phyloP scores from a whole-genome alignment of 2,329 filamentous ascomycete genomes.

The Exserohilum rostratum region DNA sequence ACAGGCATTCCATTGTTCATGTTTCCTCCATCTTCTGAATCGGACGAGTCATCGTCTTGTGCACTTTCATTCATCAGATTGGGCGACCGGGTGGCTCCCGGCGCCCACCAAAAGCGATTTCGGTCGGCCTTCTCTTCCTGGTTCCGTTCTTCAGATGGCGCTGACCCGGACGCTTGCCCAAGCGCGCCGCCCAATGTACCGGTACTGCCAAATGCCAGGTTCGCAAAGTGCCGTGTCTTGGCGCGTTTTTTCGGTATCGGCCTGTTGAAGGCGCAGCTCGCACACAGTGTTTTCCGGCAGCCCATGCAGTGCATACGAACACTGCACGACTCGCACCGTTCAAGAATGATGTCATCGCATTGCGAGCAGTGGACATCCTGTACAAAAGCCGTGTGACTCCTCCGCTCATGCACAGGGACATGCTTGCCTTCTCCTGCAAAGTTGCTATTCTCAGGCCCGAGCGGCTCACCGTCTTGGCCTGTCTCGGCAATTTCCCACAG shows the following conservation, averaged over 20 bases:
- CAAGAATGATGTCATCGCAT: slow-evolving; percentile 60
- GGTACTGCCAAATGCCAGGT: slow-evolving; percentile 42
- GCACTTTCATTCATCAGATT: slow-evolving; percentile 63
- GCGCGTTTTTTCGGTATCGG: slow-evolving; percentile 53
- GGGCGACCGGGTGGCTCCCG: slow-evolving; percentile 60
- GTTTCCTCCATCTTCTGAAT: slow-evolving; percentile 46
- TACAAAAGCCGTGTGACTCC: slow-evolving; percentile 60
- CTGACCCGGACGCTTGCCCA: slow-evolving; percentile 39
- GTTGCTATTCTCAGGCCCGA: slow-evolving; percentile 56
- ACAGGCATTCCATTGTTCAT: slow-evolving; percentile 45
- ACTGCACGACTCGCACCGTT: slow-evolving; percentile 66
- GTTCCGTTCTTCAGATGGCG: slow-evolving; percentile 29
- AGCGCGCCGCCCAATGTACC: slow-evolving; percentile 33
- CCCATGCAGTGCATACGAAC: slow-evolving; percentile 67
- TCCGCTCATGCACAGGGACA: slow-evolving; percentile 59
- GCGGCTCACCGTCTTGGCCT: slow-evolving; percentile 61
- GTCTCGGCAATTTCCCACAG: slow-evolving; percentile 63
- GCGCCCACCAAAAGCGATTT: slow-evolving; percentile 65
- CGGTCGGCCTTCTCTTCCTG: slow-evolving; percentile 28
- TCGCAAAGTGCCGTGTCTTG: slow-evolving; percentile 48
- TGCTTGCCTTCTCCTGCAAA: slow-evolving; percentile 60
- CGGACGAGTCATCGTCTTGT: slow-evolving; percentile 46
- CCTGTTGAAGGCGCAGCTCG: slow-evolving; percentile 64
- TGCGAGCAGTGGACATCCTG: slow-evolving; percentile 61
- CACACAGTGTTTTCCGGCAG: slow-evolving; percentile 65